phyloP scores from a whole-genome alignment of 257 asterid species.

The Datura wrightii region DNA sequence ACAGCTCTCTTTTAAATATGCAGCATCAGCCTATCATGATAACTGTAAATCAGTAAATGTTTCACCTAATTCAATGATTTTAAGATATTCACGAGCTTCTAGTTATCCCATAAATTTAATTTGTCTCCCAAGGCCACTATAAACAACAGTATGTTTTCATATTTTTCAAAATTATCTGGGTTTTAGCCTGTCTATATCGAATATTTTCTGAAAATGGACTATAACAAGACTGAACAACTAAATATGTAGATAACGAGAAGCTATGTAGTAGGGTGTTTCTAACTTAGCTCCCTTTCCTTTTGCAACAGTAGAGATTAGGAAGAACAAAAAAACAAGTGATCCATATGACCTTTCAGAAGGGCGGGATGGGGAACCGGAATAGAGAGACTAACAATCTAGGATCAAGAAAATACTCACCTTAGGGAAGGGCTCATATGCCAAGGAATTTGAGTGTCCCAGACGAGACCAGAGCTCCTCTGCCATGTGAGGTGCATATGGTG shows the following conservation, averaged over 20 bases:
- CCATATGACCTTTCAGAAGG: not conserved
- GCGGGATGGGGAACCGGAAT: not conserved
- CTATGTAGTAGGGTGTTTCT: not conserved
- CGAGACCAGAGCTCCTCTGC: slow-evolving; percentile 97
- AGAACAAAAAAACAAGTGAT: not conserved
- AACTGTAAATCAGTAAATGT: not conserved
- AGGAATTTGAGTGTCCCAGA: slow-evolving; percentile 72
- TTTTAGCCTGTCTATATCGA: not conserved
- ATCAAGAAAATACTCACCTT: slow-evolving; percentile 49
- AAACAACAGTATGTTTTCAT: not conserved
- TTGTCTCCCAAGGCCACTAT: not conserved
- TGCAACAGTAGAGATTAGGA: slow-evolving; percentile 17
- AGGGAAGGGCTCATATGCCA: slow-evolving; percentile 86
- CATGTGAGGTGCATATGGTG: slow-evolving; percentile 99
- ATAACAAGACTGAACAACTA: not conserved
- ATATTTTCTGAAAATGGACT: slow-evolving; percentile 14
- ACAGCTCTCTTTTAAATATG: slow-evolving; percentile 70
- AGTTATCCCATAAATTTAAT: not conserved
- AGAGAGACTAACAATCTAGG: slow-evolving; percentile 9
- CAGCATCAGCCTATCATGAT: slow-evolving; percentile 69
- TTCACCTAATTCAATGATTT: not conserved
- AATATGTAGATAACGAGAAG: not conserved
- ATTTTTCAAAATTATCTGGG: not conserved
- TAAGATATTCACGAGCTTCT: not conserved
- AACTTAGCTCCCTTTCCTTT: slow-evolving; percentile 12